A percentile compares a stretch with the other conserved stretches of the same genome.
phyloP scores from a whole-genome alignment of 176 grass and related monocot species.

The Eleusine coracana region DNA sequence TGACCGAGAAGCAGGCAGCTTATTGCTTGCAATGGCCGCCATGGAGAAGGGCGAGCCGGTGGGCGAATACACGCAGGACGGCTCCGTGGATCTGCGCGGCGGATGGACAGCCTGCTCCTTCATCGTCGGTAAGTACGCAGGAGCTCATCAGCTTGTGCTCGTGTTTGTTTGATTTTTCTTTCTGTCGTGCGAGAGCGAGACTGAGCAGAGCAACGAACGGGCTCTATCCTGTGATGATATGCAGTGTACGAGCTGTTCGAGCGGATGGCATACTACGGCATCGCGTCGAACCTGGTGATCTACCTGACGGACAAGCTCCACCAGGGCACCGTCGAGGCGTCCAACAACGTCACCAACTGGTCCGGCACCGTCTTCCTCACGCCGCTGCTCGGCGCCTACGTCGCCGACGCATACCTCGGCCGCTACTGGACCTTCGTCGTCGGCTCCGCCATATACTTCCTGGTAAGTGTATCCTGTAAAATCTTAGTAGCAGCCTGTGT shows the following conservation, averaged over 20 bases:
- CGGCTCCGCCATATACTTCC: conserved; percentile 68
- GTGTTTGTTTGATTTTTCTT: background rate
- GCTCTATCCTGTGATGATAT: too few relatives aligned
- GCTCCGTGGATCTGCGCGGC: conserved; percentile 83
- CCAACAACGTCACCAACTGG: conserved; percentile 95
- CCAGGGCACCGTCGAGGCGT: conserved; percentile 71
- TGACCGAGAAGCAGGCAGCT: background rate
- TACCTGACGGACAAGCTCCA: conserved; percentile 74
- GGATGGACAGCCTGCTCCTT: conserved; percentile 88
- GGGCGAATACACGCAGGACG: conserved; percentile 40
- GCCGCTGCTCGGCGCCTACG: conserved; percentile 69
- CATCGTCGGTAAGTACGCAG: conserved; percentile 53
- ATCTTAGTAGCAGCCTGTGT: background rate
- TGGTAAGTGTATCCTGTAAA: conserved; percentile 30
- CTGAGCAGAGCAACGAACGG: background rate
- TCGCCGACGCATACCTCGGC: conserved; percentile 79
- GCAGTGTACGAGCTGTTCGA: conserved; percentile 94
- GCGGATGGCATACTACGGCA: conserved; percentile 85
- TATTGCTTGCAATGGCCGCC: background rate
- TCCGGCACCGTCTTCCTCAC: conserved; percentile 75
- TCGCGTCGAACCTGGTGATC: conserved; percentile 80
- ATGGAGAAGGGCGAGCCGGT: background rate
- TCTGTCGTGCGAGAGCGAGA: background rate
- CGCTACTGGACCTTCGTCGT: conserved; percentile 89
- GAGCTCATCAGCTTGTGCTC: background rate